Percentiles rank a stretch among this genome's conserved stretches.
Evolutionary conservation across 163 green algal species (phyloP).

Genomic region (Chlamydomonas reinhardtii): DNA sequence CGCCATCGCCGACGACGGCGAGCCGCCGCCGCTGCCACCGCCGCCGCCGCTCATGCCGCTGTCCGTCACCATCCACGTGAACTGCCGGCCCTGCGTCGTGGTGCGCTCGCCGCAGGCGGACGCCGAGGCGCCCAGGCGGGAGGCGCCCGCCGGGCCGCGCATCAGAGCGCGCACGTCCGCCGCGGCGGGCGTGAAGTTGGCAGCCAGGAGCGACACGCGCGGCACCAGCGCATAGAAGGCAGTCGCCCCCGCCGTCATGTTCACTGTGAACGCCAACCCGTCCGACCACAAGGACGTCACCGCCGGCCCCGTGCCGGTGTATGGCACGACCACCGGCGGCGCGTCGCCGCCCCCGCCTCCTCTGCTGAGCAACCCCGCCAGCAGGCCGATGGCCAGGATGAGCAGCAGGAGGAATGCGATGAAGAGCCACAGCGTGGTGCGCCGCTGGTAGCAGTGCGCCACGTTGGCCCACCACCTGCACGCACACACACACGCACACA

Average conservation of each 20-base stretch:
- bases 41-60: neutral
- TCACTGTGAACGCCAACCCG: slow-evolving; percentile 7
- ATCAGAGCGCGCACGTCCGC: slow-evolving; percentile 20
- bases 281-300: neutral
- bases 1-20: neutral
- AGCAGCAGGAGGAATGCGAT: slow-evolving; percentile 10
- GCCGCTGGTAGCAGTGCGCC: slow-evolving; percentile 2
- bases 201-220: neutral
- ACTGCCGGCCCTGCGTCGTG: neutral
- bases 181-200: neutral
- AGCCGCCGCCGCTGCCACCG: neutral
- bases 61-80: slow-evolving; percentile 14
- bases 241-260: slow-evolving; percentile 18
- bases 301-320: neutral
- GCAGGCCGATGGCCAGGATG: slow-evolving; percentile 20
- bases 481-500: neutral
- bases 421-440: slow-evolving; percentile 9
- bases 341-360: neutral
- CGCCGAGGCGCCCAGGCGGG: neutral
- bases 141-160: neutral
- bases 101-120: slow-evolving; percentile 30
- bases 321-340: neutral
- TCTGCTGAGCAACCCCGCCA: slow-evolving; percentile 28
- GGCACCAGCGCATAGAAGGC: slow-evolving; percentile 36
- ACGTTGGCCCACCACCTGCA: slow-evolving; percentile 52